Base-by-base conservation (phyloP, 2,329 filamentous ascomycete genomes). In the Aspergillus unguis region DNA sequence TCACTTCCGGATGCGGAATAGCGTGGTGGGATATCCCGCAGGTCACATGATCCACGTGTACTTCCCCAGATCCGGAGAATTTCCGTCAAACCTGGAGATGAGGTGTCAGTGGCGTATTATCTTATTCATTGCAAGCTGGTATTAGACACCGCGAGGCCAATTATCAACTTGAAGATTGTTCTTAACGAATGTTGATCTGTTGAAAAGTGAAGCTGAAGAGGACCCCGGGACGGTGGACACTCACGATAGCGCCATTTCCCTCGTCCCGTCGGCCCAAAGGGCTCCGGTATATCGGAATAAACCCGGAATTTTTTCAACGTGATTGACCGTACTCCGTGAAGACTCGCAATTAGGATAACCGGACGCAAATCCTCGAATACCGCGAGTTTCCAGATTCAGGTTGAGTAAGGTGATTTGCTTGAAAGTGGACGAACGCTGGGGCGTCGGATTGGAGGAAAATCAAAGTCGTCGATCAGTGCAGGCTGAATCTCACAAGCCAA, bases 41-140 rank as follows among this genome's bases (percentile, higher is more conserved):
- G 27, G 17, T 56, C 54, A 57, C 49, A 47, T 57, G 52, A 44
- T 6, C 55, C 54, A 57, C 49, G 40, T 58, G 54, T 6, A 35
- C 17, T 48, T 45, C 44, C 44, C 33, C 51, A 54, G 32, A 50
- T 35, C 40, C 28, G 44, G 50, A 53, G 50, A 45, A 46, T 37
- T 48, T 32, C 48, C 48, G 46, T 11, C 17, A 17, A 17, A 17
- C 17, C 17, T 17, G 17, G 17, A 17, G 17, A 17, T 17, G 17
- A 17, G 17, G 17, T 17, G 17, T 17, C 17, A 17, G 17, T 17
- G 17, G 17, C 17, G 17, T 17, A 17, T 17, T 17, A 17, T 17
- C 17, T 17, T 17, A 17, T 17, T 17, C 17, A 17, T 17, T 17
- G 17, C 17, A 17, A 17, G 17, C 17, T 17, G 17, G 17, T 17